Evolutionary conservation across 352 stramenopile genomes (phyloP), one percentile per base, ranked within the genome.

Genomic region (Phytophthora pinifolia): DNA sequence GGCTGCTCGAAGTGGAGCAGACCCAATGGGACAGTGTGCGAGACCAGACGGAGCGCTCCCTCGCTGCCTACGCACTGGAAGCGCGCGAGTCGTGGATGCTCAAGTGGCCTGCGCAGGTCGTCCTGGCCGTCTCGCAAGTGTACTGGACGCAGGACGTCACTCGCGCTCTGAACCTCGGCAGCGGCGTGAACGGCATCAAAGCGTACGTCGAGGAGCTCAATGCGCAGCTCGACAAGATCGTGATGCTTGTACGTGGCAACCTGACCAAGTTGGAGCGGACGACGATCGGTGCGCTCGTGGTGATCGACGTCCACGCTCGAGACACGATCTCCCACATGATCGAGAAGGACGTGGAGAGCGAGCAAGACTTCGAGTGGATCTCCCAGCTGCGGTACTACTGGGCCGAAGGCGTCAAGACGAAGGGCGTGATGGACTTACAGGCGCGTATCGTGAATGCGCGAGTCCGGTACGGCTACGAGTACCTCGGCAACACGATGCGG

Each of bases 111-210:
- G 94, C 90, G 0, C 94, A 98, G 66, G 90, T 98, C 18, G 89
- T 98, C 5, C 70, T 98, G 2, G 94, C 84, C 5, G 88, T 88
- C 3, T 96, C 82, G 4, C 88, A 97, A 54, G 85, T 98, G 8
- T 98, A 96, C 61, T 98, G 94, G 94, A 98, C 94, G 1, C 76
- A 92, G 37, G 87, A 98, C 46, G 91, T 98, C 9, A 95, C 91
- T 3, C 63, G 78, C 17, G 83, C 91, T 4, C 93, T 98, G 58
- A 79, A 76, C 14, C 61, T 59, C 12, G 57, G 54, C 3, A 84
- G 83, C 13, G 85, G 80, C 6, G 83, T 86, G 25, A 66, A 65
- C 6, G 88, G 79, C 0, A 70, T 98, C 9, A 71, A 85, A 34
- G 57, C 79, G 14, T 96, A 96, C 44, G 64, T 95, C 2, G 50